Conservation (phyloP, 805 yeast species). For the Nakazawaea anatomiae region DNA sequence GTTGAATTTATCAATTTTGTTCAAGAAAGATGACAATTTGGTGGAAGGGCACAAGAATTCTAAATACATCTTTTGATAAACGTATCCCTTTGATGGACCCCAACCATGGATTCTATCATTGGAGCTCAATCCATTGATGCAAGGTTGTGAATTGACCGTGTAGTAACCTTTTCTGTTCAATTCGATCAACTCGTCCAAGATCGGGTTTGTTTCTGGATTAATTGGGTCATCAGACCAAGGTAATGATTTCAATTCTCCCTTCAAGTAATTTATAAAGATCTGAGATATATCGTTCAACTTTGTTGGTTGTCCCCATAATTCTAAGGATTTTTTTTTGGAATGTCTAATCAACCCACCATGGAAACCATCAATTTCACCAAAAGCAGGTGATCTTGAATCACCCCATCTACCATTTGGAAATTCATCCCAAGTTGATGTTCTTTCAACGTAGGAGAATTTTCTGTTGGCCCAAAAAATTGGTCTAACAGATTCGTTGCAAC, state of each 20-base stretch:
- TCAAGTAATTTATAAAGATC: constrained; percentile 62
- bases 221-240: constrained; percentile 97
- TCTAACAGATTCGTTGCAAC: constrained; percentile 77
- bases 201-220: constrained; percentile 64
- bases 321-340: constrained; percentile 70
- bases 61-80: constrained; percentile 89
- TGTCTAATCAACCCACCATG: constrained; percentile 80
- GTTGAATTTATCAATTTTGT: constrained; percentile 42
- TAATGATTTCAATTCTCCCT: constrained; percentile 64
- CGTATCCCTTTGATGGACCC: constrained; percentile 93
- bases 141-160: constrained; percentile 93
- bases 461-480: constrained; percentile 97
- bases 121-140: constrained; percentile 74
- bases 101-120: constrained; percentile 75
- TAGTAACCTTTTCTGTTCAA: constrained; percentile 64
- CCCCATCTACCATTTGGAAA: constrained; percentile 99
- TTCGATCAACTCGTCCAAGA: constrained; percentile 51
- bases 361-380: constrained; percentile 80
- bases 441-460: constrained; percentile 79
- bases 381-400: constrained; percentile 95
- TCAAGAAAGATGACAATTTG: constrained; percentile 29
- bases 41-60: constrained; percentile 74
- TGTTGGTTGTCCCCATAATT: constrained; percentile 84
- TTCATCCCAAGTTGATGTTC: constrained; percentile 96
- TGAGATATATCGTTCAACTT: constrained; percentile 51